phyloP scores from a whole-genome alignment of 257 asterid genomes.

The Salvia hispanica region DNA sequence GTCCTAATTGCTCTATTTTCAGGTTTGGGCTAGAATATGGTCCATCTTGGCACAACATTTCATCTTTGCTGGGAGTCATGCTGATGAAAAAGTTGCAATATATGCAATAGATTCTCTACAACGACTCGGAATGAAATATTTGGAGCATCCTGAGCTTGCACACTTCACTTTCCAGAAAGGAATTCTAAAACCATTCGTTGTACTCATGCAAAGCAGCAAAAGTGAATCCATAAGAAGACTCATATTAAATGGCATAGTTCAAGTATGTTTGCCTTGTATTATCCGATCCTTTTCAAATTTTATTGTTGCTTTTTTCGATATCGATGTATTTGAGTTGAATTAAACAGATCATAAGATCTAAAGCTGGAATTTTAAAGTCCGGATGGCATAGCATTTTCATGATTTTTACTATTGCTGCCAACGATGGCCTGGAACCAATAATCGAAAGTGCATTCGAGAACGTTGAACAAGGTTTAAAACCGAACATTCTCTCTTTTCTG shows the following conservation, averaged over 20 bases:
- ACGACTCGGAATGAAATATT: constrained; percentile 90
- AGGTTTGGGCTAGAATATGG: constrained; percentile 99
- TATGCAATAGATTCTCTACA: constrained; percentile 93
- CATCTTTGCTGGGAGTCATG: constrained; percentile 89
- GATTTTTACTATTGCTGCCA: constrained; percentile 92
- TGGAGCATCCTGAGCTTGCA: constrained; percentile 94
- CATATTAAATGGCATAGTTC: constrained; percentile 79
- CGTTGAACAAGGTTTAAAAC: constrained; percentile 81
- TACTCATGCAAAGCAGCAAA: constrained; percentile 81
- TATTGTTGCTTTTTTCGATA: constrained; percentile 32
- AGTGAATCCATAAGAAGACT: constrained; percentile 81
- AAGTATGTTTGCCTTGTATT: constrained; percentile 54
- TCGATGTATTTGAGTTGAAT: constrained; percentile 39
- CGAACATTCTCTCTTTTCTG: constrained; percentile 20
- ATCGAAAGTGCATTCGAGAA: constrained; percentile 98
- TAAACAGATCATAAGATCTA: constrained; percentile 85
- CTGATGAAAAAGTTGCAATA: constrained; percentile 93
- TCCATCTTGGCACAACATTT: constrained; percentile 86
- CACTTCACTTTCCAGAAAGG: constrained; percentile 94
- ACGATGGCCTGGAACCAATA: constrained; percentile 76
- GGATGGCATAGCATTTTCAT: constrained; percentile 99
- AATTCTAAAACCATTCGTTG: constrained; percentile 81
- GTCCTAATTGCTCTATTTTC: constrained; percentile 33
- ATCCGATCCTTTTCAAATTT: constrained; percentile 24
- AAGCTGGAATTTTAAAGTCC: constrained; percentile 84